Conservation (phyloP, 1,284 basidiomycete genomes). For the Stygiomarasmius scandens region DNA sequence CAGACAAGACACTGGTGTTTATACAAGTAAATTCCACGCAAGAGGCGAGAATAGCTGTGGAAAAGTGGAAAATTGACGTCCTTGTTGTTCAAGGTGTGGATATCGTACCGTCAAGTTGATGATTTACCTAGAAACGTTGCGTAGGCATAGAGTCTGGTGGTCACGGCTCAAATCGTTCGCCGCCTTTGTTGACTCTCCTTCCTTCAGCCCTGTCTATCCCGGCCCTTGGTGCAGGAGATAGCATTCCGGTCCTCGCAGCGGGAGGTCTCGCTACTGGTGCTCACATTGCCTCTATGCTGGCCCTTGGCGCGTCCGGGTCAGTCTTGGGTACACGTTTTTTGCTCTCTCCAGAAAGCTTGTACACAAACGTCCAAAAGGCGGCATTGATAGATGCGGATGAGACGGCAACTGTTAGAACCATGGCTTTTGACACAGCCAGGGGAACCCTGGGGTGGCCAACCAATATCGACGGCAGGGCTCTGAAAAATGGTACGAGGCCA, state of each 20-base stretch:
- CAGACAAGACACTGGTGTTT: constrained; percentile 58
- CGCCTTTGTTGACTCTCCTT: constrained; percentile 61
- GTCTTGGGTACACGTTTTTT: constrained; percentile 76
- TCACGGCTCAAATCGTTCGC: constrained; percentile 60
- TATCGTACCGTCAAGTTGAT: constrained; percentile 7
- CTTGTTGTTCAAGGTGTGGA: constrained; percentile 73
- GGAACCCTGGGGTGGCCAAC: constrained; percentile 65
- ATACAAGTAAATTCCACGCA: constrained; percentile 61
- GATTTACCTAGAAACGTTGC: constrained; percentile 10
- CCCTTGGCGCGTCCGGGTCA: constrained; percentile 66
- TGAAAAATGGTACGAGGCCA: constrained; percentile 47
- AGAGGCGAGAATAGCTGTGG: constrained; percentile 56
- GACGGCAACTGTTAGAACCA: constrained; percentile 57
- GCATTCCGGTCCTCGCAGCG: constrained; percentile 63
- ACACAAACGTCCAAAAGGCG: constrained; percentile 55
- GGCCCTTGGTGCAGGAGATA: constrained; percentile 17
- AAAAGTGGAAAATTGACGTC: constrained; percentile 68
- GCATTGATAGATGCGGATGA: constrained; percentile 56
- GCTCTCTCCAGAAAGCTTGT: constrained; percentile 65
- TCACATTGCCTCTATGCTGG: constrained; percentile 65
- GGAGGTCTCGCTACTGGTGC: constrained; percentile 60
- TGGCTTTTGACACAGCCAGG: constrained; percentile 67
- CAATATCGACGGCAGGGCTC: constrained; percentile 66
- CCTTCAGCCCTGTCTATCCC: constrained; percentile 25
- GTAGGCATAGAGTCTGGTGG: constrained; percentile 77